Base-by-base conservation (phyloP, 2,329 filamentous ascomycete genomes). In the Monosporascus sp. region DNA sequence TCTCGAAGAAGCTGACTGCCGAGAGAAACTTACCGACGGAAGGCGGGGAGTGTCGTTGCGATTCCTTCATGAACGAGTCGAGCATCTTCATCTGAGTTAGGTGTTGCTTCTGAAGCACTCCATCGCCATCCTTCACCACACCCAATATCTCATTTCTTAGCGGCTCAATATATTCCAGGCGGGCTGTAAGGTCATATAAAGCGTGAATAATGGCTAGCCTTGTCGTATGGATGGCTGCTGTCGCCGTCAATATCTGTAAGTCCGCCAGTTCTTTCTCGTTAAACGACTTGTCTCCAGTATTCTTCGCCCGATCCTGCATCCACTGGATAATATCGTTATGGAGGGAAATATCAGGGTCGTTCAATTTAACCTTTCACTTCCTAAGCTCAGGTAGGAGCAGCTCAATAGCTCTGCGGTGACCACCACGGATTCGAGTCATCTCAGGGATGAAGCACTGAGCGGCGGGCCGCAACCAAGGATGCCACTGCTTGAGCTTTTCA, bases 151-250 rank as follows among this genome's bases (percentile, higher is more conserved):
- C 75, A 22, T 72, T 61, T 9, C 74, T 68, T 22, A 77, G 59
- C 3, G 70, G 68, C 34, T 74, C 67, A 25, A 76, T 60, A 56
- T 72, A 74, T 57, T 79, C 74, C 0, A 72, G 74, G 14, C 57
- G 55, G 15, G 69, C 65, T 3, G 66, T 67, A 3, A 79, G 62
- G 51, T 79, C 74, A 52, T 71, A 74, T 38, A 79, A 58, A 3
- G 41, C 68, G 57, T 51, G 74, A 2, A 68, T 70, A 5, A 66
- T 54, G 2, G 68, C 60, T 34, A 66, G 56, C 11, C 66, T 56
- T 0, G 67, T 72, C 1, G 69, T 70, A 48, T 70, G 65, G 15
- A 73, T 71, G 6, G 70, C 64, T 2, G 68, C 68, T 14, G 70
- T 65, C 9, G 64, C 64, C 17, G 68, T 65, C 18, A 62, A 22